Percentiles rank a stretch among this genome's conserved stretches.
These are phyloP conservation scores for Fusarium xylarioides DNA, from an alignment of 2,329 filamentous ascomycete genomes.

Conservation along the genomic window DNA sequence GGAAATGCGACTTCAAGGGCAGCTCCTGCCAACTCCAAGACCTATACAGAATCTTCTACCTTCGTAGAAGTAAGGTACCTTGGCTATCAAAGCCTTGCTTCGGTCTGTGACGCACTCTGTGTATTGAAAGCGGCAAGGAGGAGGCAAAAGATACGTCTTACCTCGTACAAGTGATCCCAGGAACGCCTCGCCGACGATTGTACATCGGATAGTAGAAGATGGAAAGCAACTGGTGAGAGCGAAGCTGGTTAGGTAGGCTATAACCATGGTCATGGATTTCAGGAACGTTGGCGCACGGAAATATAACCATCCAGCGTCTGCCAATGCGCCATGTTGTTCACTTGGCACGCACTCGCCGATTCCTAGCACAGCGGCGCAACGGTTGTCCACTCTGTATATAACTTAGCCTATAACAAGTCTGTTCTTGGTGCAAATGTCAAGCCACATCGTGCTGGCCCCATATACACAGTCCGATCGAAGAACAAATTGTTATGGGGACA, in stretches of 20 bases:
- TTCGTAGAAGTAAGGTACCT: background rate
- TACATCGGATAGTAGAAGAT: background rate
- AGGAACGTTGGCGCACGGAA: background rate
- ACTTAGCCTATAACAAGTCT: background rate
- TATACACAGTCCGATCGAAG: background rate
- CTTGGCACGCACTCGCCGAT: background rate
- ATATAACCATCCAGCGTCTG: background rate
- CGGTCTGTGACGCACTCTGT: background rate
- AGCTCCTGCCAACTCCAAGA: background rate
- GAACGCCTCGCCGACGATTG: background rate
- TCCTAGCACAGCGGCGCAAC: background rate
- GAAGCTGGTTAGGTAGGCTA: background rate
- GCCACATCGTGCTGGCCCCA: background rate
- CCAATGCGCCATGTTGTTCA: background rate
- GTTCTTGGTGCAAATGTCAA: background rate
- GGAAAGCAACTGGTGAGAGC: background rate
- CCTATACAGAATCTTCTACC: background rate
- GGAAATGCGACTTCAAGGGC: background rate
- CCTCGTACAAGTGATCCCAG: background rate
- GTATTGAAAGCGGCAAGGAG: background rate
- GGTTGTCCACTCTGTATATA: background rate
- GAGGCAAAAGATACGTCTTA: background rate
- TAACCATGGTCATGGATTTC: background rate
- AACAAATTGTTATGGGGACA: background rate
- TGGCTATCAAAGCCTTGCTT: background rate